Evolutionary conservation across 495 filamentous ascomycete genomes (phyloP), one percentile per base, ranked within the genome.

Genomic region (Xeromyces bisporus): DNA sequence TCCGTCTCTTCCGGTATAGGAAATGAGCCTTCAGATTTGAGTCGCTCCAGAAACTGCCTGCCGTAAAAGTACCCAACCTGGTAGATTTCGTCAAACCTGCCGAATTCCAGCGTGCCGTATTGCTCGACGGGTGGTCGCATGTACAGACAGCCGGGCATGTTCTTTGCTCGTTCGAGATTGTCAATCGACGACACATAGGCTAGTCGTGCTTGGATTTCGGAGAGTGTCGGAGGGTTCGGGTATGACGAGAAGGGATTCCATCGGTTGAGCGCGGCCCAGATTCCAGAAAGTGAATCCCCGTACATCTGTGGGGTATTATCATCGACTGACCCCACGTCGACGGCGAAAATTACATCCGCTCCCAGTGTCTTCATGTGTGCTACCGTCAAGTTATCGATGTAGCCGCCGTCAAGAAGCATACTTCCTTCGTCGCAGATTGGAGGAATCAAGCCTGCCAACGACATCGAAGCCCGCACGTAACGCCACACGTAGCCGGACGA

Each of bases 11-110:
- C 69, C 36, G 56, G 51, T 1, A 62, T 52, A 8, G 64, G 64
- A 35, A 93, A 50, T 15, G 76, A 61, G 0, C 86, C 89, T 46
- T 87, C 60, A 24, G 78, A 78, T 45, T 69, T 73, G 40, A 94
- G 48, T 34, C 72, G 62, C 17, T 66, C 69, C 25, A 97, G 51
- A 53, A 73, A 92, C 34, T 77, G 65, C 51, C 74, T 78, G 11
- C 85, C 89, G 56, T 75, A 96, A 18, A 67, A 57, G 50, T 91
- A 93, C 2, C 89, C 91, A 2, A 93, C 63, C 42, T 75, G 61
- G 46, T 87, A 93, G 36, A 99, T 94, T 60, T 96, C 89, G 37
- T 93, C 85, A 53, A 99, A 96, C 50, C 85, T 93, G 32, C 70
- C 80, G 60, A 99, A 99, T 26, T 96, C 91, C 31, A 99, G 55